phyloP scores from a whole-genome alignment of 1,284 basidiomycete genomes.

The Cystobasidium pallidum region DNA sequence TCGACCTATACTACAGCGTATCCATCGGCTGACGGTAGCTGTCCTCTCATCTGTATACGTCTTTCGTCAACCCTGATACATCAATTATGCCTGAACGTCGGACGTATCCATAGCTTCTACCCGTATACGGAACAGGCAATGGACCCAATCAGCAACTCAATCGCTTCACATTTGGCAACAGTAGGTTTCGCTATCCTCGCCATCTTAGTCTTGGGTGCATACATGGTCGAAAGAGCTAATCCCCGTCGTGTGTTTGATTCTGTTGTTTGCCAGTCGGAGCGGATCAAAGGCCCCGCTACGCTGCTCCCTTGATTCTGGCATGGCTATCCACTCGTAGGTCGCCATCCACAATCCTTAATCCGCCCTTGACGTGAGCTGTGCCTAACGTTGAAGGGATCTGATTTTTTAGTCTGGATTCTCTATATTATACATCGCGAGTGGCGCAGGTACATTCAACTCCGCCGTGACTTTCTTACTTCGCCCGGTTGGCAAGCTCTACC shows the following conservation, averaged over 20 bases:
- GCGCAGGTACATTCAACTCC: slow-evolving; percentile 74
- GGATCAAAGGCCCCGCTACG: slow-evolving; percentile 65
- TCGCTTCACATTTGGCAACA: slow-evolving; percentile 71
- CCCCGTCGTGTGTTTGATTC: neutral
- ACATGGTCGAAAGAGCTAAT: too few relatives aligned
- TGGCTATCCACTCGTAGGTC: slow-evolving; percentile 73
- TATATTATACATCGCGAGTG: slow-evolving; percentile 81
- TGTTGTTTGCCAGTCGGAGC: slow-evolving; percentile 58
- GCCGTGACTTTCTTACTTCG: slow-evolving; percentile 73
- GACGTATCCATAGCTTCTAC: slow-evolving; percentile 55
- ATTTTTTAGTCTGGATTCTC: slow-evolving; percentile 71
- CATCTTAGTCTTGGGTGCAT: too few relatives aligned
- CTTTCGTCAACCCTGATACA: too few relatives aligned
- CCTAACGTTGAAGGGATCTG: too few relatives aligned
- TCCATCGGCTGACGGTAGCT: too few relatives aligned
- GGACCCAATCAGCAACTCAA: slow-evolving; percentile 65
- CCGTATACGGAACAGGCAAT: slow-evolving; percentile 64
- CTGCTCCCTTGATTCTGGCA: slow-evolving; percentile 73
- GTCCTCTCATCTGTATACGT: too few relatives aligned
- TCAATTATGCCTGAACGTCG: too few relatives aligned
- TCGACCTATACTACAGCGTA: too few relatives aligned
- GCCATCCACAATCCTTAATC: too few relatives aligned
- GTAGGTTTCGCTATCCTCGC: too few relatives aligned
- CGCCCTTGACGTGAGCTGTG: too few relatives aligned
- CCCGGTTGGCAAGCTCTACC: slow-evolving; percentile 59